Percentiles rank a stretch among this genome's conserved stretches.
Conservation (phyloP, 257 asterid species). For the Petunia axillaris region DNA sequence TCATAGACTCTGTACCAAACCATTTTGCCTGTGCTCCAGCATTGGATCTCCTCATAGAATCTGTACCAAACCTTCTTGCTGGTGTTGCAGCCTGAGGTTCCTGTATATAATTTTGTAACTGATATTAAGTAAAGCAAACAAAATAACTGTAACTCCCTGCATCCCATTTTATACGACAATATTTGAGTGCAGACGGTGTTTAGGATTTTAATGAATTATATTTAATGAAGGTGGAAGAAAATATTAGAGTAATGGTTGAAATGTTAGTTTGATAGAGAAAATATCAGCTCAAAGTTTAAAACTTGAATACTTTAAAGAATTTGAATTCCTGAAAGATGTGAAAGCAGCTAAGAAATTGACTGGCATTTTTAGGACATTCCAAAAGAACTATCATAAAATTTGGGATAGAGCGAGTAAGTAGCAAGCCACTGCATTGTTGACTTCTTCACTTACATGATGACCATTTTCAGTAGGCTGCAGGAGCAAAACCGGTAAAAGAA, state of each 20-base stretch:
- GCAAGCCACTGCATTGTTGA: conserved; percentile 17
- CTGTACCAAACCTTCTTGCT: conserved; percentile 56
- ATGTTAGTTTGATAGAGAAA: neutral
- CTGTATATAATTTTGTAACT: conserved; percentile 41
- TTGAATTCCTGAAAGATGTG: conserved; percentile 8
- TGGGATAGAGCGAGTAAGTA: conserved; percentile 25
- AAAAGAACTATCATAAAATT: neutral
- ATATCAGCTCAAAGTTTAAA: conserved; percentile 9
- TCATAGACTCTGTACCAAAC: conserved; percentile 60
- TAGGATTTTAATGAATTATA: neutral
- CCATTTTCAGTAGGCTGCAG: conserved; percentile 75
- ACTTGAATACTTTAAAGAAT: conserved; percentile 7
- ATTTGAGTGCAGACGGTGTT: neutral
- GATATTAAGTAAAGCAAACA: conserved; percentile 26
- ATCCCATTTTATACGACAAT: conserved; percentile 11
- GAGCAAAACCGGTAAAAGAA: conserved; percentile 27
- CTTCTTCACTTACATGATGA: conserved; percentile 57
- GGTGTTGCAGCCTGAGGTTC: conserved; percentile 50
- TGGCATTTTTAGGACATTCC: neutral
- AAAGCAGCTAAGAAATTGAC: neutral
- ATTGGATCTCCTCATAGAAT: conserved; percentile 61
- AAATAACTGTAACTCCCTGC: conserved; percentile 13
- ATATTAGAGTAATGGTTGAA: conserved; percentile 10
- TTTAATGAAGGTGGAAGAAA: neutral
- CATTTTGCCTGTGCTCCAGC: conserved; percentile 46